Base-by-base conservation (phyloP, 2,329 filamentous ascomycete species). In the Verticillium longisporum region DNA sequence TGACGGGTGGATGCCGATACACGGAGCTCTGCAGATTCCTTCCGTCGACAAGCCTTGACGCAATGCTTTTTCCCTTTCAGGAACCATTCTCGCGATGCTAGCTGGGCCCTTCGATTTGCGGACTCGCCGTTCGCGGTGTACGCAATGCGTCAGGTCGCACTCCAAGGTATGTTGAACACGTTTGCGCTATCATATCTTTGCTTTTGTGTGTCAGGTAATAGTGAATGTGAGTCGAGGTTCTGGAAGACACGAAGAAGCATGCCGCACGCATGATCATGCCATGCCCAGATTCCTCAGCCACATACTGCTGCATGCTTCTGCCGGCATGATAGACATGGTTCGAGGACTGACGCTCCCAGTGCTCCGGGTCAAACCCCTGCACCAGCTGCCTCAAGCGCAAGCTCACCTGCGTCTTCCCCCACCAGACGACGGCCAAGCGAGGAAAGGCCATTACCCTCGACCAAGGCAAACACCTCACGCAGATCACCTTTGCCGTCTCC, bases 101-200 rank as follows among this genome's bases (percentile, higher is more conserved):
- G 41, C 73, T 1, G 73, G 73, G 0, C 73, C 72, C 1, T 75
- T 74, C 38, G 74, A 75, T 58, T 56, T 66, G 1, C 69, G 73
- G 2, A 70, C 66, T 56, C 72, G 67, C 59, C 66, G 69, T 34
- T 74, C 68, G 2, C 68, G 73, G 11, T 75, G 73, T 36, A 57
- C 64, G 31, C 59, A 65, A 4, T 75, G 73, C 54, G 66, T 67
- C 3, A 56, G 60, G 31, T 72, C 72, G 57, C 73, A 75, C 61
- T 65, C 74, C 9, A 75, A 75, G 64, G 73, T 71, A 55, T 9
- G 66, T 50, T 26, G n/a, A 21, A n/a, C 7, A 26, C 26, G 3
- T 26, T 26, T 26, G 26, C 26, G 3, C 3, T 26, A 4, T 26
- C 3, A 26, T 26, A 4, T 26, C 4, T 26, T 26, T 26, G 26